Base-by-base conservation (phyloP, 2,329 filamentous ascomycete genomes). In the Colletotrichum simmondsii region DNA sequence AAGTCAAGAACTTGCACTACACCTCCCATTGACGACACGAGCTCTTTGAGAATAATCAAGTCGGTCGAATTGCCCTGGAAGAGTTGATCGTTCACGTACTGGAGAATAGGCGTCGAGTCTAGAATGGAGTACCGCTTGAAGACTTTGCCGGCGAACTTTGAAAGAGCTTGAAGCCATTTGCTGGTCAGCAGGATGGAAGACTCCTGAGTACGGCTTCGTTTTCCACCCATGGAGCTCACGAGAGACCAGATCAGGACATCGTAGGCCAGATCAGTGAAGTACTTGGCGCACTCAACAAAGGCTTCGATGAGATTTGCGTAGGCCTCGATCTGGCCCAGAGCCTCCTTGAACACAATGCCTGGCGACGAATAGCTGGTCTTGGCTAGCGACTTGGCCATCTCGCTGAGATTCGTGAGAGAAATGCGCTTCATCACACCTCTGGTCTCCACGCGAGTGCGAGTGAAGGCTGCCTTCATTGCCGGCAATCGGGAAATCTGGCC, bases 251-350 rank as follows among this genome's bases (percentile, higher is more conserved):
- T 94, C 57, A 99, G 87, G 37, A 98, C 94, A 81, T 99, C 97
- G 80, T 98, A 98, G 0, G 94, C 96, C 49, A 99, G 85, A 67
- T 94, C 92, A 1, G 96, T 98, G 77, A 98, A 98, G 80, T 98
- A 98, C 77, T 94, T 93, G 52, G 94, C 95, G 79, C 95, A 98
- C 80, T 98, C 95, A 16, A 98, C 95, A 74, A 99, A 94, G 5
- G 95, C 94, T 74, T 98, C 94, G 69, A 98, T 98, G 73, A 99
- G 89, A 79, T 98, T 99, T 80, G 93, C 94, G 81, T 99, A 99
- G 0, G 93, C 92, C 82, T 99, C 95, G 72, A 98, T 94, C 81
- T 98, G 95, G 74, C 92, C 92, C 71, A 99, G 91, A 7, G 95
- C 95, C 69, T 96, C 93, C 78, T 92, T 92, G 85, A 98, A 98